These are phyloP conservation scores for Rhodotorula mucilaginosa DNA, from an alignment of 1,284 basidiomycete genomes.

Conservation along the genomic window DNA sequence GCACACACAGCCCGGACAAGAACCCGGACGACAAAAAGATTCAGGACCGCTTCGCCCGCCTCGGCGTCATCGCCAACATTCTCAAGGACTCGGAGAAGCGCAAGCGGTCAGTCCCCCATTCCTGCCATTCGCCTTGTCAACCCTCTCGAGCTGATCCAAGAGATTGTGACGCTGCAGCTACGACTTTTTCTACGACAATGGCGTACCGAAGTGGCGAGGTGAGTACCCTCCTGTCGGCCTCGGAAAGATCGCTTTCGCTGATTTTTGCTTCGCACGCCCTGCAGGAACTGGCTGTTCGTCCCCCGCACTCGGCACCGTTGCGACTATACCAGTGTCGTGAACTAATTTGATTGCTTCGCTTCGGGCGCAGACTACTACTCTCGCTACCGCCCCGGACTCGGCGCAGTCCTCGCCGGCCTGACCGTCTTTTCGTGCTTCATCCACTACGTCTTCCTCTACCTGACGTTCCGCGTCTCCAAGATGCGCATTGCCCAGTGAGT, in stretches of 20 bases:
- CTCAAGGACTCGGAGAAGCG: conserved; percentile 71
- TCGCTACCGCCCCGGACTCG: conserved; percentile 83
- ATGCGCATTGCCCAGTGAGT: conserved; percentile 56
- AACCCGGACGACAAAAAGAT: conserved; percentile 76
- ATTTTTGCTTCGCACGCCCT: not conserved
- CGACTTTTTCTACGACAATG: conserved; percentile 88
- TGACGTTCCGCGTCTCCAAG: conserved; percentile 73
- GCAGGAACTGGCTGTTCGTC: conserved; percentile 43
- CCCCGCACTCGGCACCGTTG: not conserved
- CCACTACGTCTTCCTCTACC: conserved; percentile 72
- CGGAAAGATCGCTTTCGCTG: not conserved
- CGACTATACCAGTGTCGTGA: rapidly evolving
- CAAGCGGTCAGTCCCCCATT: conserved; percentile 54
- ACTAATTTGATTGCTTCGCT: conserved; percentile 47
- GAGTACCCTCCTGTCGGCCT: conserved; percentile 4
- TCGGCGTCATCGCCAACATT: conserved; percentile 81
- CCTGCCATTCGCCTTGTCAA: not conserved
- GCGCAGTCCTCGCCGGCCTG: conserved; percentile 72
- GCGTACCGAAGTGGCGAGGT: conserved; percentile 81
- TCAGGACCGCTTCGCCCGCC: conserved; percentile 79
- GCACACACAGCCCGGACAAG: conserved; percentile 73
- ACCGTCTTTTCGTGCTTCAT: conserved; percentile 67
- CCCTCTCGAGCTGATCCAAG: not conserved
- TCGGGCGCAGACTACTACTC: conserved; percentile 76
- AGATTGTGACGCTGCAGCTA: conserved; percentile 56